These are phyloP conservation scores for Pythium oligandrum DNA, from an alignment of 352 stramenopile species.

Conservation along the genomic window DNA sequence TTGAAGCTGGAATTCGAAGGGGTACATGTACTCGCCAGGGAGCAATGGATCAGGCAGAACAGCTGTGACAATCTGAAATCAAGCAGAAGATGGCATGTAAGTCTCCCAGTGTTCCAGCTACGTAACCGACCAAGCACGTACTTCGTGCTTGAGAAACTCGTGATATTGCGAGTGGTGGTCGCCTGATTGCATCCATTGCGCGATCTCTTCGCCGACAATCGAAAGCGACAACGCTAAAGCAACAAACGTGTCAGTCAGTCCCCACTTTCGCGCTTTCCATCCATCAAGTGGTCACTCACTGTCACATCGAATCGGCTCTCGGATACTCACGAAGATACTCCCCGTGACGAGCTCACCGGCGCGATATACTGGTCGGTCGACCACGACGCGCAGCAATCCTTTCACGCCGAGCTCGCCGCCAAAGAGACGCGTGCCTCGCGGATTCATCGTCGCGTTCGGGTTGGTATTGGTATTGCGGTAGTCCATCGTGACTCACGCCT, in stretches of 20 bases:
- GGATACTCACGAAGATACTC: conserved; percentile 46
- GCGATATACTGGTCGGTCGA: conserved; percentile 59
- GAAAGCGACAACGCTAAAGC: conserved; percentile 44
- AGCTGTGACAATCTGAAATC: conserved; percentile 36
- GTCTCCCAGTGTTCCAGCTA: no score
- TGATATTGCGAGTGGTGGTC: conserved; percentile 68
- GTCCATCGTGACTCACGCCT: conserved; percentile 20
- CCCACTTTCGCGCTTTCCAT: neutral
- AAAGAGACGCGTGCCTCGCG: conserved; percentile 27
- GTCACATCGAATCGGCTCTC: conserved; percentile 46
- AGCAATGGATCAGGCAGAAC: conserved; percentile 46
- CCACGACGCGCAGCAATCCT: conserved; percentile 48
- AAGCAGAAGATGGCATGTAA: no score
- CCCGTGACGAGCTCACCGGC: conserved; percentile 52
- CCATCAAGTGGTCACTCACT: conserved; percentile 25
- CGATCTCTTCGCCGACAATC: conserved; percentile 58
- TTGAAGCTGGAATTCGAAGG: conserved; percentile 57
- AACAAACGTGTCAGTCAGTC: neutral
- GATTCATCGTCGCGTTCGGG: no score
- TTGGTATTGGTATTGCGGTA: conserved; percentile 23
- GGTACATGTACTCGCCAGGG: conserved; percentile 65
- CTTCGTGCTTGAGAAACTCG: conserved; percentile 61
- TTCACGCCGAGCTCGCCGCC: conserved; percentile 59
- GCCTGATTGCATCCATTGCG: conserved; percentile 52
- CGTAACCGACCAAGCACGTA: conserved; percentile 12